These are phyloP conservation scores for Lolium perenne DNA, from an alignment of 176 grass and related monocot species.

Conservation along the genomic window DNA sequence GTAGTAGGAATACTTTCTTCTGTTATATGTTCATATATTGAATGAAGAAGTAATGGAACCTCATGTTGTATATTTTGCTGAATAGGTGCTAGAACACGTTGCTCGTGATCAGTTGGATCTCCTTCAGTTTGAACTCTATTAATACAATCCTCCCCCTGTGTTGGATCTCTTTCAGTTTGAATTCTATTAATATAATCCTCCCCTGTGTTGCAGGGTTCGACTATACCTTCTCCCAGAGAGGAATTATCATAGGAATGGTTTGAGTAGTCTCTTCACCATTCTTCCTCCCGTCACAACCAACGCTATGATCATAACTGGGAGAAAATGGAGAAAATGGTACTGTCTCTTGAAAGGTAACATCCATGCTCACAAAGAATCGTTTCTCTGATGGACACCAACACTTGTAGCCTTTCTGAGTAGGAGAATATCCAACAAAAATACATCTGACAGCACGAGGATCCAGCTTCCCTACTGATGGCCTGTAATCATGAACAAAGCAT, in stretches of 20 bases:
- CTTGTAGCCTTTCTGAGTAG: neutral
- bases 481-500: neutral
- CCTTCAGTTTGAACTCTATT: neutral
- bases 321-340: neutral
- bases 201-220: neutral
- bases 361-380: neutral
- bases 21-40: too few species aligned
- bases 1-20: too few species aligned
- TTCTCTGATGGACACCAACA: neutral
- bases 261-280: neutral
- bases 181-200: neutral
- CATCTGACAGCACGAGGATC: neutral
- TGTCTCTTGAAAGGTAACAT: neutral
- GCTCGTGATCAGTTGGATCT: neutral
- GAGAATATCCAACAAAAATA: slow-evolving; percentile 6
- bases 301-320: neutral
- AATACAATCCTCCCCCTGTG: neutral
- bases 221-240: neutral
- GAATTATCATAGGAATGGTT: neutral
- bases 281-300: neutral
- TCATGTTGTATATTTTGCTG: too few species aligned
- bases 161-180: neutral
- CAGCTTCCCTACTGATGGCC: neutral
- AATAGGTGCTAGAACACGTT: too few species aligned
- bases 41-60: too few species aligned